phyloP scores from a whole-genome alignment of 352 stramenopile species.

The Phytopythium mirpurense region DNA sequence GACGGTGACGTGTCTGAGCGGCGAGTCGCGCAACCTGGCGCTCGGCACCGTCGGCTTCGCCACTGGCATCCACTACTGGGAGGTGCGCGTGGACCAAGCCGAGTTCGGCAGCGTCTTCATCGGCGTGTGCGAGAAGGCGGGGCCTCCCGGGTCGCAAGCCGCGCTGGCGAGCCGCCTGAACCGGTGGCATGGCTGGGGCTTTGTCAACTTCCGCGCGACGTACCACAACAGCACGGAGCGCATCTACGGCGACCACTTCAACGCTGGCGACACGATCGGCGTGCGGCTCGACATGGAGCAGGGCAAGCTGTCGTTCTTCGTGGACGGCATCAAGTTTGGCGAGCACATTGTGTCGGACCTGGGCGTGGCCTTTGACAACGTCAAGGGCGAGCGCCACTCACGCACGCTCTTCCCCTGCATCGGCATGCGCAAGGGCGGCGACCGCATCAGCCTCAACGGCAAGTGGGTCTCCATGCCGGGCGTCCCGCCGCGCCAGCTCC shows the following conservation, averaged over 20 bases:
- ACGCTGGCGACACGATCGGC: constrained; percentile 97
- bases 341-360: constrained; percentile 98
- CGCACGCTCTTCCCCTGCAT: constrained; percentile 95
- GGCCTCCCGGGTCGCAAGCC: constrained; percentile 69
- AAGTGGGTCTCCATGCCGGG: constrained; percentile 92
- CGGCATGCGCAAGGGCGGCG: constrained; percentile 92
- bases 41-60: constrained; percentile 84
- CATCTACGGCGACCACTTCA: constrained; percentile 88
- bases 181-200: constrained; percentile 93
- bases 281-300: constrained; percentile 98
- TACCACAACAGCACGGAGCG: constrained; percentile 90
- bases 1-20: constrained; percentile 77
- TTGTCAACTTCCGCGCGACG: constrained; percentile 97
- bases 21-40: constrained; percentile 81
- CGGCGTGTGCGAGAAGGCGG: constrained; percentile 91
- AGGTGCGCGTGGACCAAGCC: constrained; percentile 95
- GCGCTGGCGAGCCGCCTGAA: constrained; percentile 76
- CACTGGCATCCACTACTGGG: constrained; percentile 96
- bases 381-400: constrained; percentile 78
- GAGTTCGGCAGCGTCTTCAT: constrained; percentile 98
- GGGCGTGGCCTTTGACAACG: constrained; percentile 95
- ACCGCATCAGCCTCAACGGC: constrained; percentile 93
- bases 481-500: constrained; percentile 56
- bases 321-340: constrained; percentile 99
- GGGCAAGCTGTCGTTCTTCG: constrained; percentile 97